Percentiles rank a stretch among this genome's conserved stretches.
Evolutionary conservation across 2,329 filamentous ascomycete genomes (phyloP).

Genomic region (Hymenoscyphus albidus): DNA sequence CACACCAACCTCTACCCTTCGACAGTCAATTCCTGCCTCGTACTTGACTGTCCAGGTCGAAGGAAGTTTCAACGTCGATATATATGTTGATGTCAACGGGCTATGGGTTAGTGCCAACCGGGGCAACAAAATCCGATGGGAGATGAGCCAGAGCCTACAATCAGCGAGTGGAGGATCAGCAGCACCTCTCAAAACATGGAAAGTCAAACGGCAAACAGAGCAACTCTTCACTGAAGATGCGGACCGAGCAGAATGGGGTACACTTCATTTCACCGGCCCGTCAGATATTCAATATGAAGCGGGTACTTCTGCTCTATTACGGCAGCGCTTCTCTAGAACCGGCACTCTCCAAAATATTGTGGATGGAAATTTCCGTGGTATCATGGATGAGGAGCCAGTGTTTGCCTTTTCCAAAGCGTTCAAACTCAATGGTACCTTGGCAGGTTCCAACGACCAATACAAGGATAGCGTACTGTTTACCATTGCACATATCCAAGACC

Average conservation of each 20-base stretch:
- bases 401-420: conserved; percentile 74
- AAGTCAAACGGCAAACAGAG: conserved; percentile 55
- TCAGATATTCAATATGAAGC: conserved; percentile 64
- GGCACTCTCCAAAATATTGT: conserved; percentile 63
- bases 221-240: conserved; percentile 68
- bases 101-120: conserved; percentile 80
- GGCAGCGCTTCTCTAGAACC: conserved; percentile 65
- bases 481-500: conserved; percentile 71
- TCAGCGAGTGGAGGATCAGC: conserved; percentile 34
- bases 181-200: conserved; percentile 61
- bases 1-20: conserved; percentile 32
- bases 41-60: conserved; percentile 70
- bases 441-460: conserved; percentile 25
- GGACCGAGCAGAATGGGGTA: conserved; percentile 82
- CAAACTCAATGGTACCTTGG: conserved; percentile 41
- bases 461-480: conserved; percentile 66
- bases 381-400: conserved; percentile 75
- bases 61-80: conserved; percentile 59
- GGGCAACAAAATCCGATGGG: conserved; percentile 67
- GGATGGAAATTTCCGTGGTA: conserved; percentile 62
- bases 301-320: conserved; percentile 62
- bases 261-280: conserved; percentile 71
- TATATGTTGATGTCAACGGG: conserved; percentile 67
- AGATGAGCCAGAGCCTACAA: conserved; percentile 46
- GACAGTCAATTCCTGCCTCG: conserved; percentile 57